Percentiles rank a stretch among this genome's conserved stretches.
phyloP scores from a whole-genome alignment of 306 rosid species.

The Castanopsis chinensis region DNA sequence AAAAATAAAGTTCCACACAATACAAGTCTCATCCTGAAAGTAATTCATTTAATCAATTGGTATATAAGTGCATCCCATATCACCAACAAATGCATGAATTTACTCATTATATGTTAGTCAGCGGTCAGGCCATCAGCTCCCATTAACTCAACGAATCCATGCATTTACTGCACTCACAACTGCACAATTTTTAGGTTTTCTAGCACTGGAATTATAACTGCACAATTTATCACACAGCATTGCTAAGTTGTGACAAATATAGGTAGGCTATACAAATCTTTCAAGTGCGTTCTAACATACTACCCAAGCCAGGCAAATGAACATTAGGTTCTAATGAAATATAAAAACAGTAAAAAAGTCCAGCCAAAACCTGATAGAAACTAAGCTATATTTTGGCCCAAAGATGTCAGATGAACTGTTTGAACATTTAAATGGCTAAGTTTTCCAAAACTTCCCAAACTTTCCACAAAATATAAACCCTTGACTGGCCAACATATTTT shows the following conservation, averaged over 20 bases:
- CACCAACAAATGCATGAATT: too few relatives aligned
- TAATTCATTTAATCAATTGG: not conserved
- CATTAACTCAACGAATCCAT: not conserved
- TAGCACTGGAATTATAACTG: not conserved
- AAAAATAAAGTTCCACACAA: not conserved
- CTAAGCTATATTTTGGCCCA: not conserved
- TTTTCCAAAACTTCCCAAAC: not conserved
- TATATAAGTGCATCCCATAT: too few relatives aligned
- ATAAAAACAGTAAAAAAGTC: not conserved
- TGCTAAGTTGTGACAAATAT: not conserved
- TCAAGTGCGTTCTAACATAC: not conserved
- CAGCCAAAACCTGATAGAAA: not conserved
- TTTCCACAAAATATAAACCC: not conserved
- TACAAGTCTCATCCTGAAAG: not conserved
- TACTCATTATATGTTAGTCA: not conserved
- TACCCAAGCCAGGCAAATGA: not conserved
- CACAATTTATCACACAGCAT: not conserved
- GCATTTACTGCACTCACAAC: not conserved
- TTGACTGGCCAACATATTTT: not conserved
- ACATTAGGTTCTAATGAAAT: not conserved
- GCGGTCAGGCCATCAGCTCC: not conserved
- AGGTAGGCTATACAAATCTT: not conserved
- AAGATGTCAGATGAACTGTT: not conserved
- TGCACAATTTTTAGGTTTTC: not conserved
- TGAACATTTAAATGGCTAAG: not conserved